A percentile compares a stretch with the other conserved stretches of the same genome.
Conservation (phyloP, 1,284 basidiomycete genomes). For the Apiotrichum gamsii region DNA sequence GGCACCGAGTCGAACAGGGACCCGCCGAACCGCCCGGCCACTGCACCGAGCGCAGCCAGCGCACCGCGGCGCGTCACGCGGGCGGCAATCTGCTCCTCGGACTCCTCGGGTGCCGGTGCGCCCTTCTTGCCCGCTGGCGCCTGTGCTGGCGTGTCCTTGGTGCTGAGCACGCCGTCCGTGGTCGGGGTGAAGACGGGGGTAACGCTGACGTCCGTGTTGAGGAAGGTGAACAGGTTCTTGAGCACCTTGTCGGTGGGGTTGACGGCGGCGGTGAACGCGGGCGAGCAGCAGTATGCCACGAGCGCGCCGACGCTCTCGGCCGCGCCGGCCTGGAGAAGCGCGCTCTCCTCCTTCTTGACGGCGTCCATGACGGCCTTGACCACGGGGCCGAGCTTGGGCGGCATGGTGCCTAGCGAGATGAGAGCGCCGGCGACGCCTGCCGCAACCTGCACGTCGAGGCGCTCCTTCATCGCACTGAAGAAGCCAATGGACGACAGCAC, state of each 20-base stretch:
- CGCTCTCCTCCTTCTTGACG: constrained; percentile 91
- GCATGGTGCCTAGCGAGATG: constrained; percentile 73
- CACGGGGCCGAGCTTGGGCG: constrained; percentile 90
- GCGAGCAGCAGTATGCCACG: constrained; percentile 75
- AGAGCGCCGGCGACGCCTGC: constrained; percentile 87
- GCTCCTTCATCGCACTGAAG: constrained; percentile 75
- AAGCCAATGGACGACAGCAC: constrained; percentile 71
- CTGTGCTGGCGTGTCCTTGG: constrained; percentile 51
- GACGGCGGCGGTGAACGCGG: constrained; percentile 52
- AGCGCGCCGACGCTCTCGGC: constrained; percentile 82
- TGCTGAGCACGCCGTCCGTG: constrained; percentile 71
- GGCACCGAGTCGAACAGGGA: constrained; percentile 70
- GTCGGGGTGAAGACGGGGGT: constrained; percentile 77
- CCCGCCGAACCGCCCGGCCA: constrained; percentile 72
- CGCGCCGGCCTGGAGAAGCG: constrained; percentile 82
- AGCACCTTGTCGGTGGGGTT: constrained; percentile 86
- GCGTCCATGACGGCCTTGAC: constrained; percentile 98
- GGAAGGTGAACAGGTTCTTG: constrained; percentile 93
- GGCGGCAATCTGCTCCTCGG: constrained; percentile 51
- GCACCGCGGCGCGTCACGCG: constrained; percentile 68
- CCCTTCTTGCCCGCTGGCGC: constrained; percentile 48
- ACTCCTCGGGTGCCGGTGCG: constrained; percentile 32
- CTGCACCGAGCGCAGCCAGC: constrained; percentile 68
- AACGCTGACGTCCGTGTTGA: constrained; percentile 83
- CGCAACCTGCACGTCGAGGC: constrained; percentile 79